Evolutionary conservation across 345 rosid species (phyloP).

Genomic region (Aegle marmelos): DNA sequence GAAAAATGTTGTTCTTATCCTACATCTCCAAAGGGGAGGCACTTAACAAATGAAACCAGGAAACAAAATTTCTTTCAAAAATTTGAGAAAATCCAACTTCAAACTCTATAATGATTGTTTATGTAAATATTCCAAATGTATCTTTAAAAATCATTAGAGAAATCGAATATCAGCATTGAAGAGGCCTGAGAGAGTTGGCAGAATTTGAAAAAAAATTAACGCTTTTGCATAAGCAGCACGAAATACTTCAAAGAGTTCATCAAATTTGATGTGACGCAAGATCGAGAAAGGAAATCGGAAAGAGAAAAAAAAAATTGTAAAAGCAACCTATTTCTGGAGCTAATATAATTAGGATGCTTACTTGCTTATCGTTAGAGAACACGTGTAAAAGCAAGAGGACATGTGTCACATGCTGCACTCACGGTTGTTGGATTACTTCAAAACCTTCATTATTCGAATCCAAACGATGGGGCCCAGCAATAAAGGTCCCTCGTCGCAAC

Average conservation of each 20-base stretch:
- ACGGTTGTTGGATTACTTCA: constrained; percentile 10
- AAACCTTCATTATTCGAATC: constrained; percentile 18
- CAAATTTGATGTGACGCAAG: neutral
- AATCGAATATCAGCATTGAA: neutral
- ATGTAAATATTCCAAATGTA: no score
- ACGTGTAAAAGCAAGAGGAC: constrained; percentile 13
- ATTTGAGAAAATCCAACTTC: neutral
- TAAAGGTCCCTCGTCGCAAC: neutral
- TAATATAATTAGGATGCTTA: neutral
- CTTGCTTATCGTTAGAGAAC: neutral
- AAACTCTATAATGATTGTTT: no score
- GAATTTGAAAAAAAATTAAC: neutral
- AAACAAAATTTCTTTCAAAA: no score
- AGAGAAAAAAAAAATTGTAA: no score
- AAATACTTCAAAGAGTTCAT: neutral
- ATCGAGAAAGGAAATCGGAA: no score
- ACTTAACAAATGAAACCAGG: no score
- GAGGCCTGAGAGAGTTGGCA: neutral
- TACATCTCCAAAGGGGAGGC: no score
- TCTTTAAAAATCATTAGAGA: neutral
- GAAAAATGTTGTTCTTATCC: no score
- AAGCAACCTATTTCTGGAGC: neutral
- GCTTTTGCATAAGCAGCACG: neutral
- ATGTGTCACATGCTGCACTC: constrained; percentile 11
- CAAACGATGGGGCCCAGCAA: neutral